Base-by-base conservation (phyloP, 495 filamentous ascomycete species). In the Oidiodendron maius region DNA sequence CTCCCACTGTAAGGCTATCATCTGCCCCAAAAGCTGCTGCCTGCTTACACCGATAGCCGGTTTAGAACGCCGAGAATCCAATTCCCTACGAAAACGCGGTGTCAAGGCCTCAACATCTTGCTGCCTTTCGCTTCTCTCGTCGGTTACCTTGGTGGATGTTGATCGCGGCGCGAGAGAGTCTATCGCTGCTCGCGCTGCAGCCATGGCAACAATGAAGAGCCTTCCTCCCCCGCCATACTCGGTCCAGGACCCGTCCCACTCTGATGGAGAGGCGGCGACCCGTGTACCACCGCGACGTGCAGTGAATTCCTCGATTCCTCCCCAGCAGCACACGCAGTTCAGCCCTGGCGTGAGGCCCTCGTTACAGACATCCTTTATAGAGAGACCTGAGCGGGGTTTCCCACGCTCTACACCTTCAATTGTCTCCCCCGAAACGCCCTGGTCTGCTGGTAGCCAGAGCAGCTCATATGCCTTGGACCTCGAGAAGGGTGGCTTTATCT, bases 401-500 rank as follows among this genome's bases (percentile, higher is more conserved):
- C n/a, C n/a, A n/a, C n/a, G n/a, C 21, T 24, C 20, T 18, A 17
- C 13, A 41, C 9, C 40, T n/a, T n/a, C n/a, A n/a, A 42, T 24
- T 0, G 22, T 20, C 17, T 16, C 16, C 3, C 38, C 2, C 1
- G 17, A 3, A 25, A 11, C 40, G 4, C 40, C 16, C 12, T n/a
- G 20, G 12, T 30, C 12, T 30, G 26, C 5, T 5, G 12, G 26
- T 30, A 12, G 26, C 10, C 16, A 42, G n/a, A 21, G n/a, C 40
- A 16, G 30, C 23, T n/a, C n/a, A n/a, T n/a, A n/a, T n/a, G n/a
- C n/a, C n/a, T n/a, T n/a, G n/a, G 45, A 48, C 10, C 45, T 48
- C 4, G 18, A 23, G 13, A 38, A 37, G 18, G 32, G 34, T 3
- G 45, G 45, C 3, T 48, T 48, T 37, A 23, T 48, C 45, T 48